phyloP scores from a whole-genome alignment of 306 rosid species.

The Lithocarpus polystachyus region DNA sequence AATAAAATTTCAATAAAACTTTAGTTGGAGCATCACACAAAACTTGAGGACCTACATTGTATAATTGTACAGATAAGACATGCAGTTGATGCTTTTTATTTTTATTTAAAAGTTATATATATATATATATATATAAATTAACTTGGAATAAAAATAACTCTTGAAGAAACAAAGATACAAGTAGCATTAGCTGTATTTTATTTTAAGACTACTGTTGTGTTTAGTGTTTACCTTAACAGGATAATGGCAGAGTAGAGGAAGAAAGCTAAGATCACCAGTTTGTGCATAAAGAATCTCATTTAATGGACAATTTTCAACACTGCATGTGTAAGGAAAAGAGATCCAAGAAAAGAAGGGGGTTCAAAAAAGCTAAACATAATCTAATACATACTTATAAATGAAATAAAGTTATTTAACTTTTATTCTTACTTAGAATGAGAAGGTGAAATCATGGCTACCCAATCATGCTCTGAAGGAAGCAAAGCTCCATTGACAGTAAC shows the following conservation, averaged over 20 bases:
- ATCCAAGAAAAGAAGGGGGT: neutral
- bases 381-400: no score
- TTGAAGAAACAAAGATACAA: no score
- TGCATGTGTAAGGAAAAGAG: conserved; percentile 17
- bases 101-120: no score
- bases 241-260: conserved; percentile 92
- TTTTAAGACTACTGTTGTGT: neutral
- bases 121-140: no score
- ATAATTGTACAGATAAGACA: no score
- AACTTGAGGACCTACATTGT: no score
- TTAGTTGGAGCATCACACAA: no score
- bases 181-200: no score
- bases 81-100: no score
- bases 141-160: no score
- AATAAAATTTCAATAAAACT: no score
- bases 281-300: conserved; percentile 36
- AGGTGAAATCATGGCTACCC: conserved; percentile 94
- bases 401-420: no score
- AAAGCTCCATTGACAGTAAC: conserved; percentile 59
- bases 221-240: conserved; percentile 71
- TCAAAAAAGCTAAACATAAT: neutral
- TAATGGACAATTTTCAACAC: conserved; percentile 39
- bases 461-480: conserved; percentile 38
- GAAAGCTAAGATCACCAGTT: conserved; percentile 72
- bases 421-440: conserved; percentile 53